Evolutionary conservation across 129 eudicot species (phyloP), one percentile per base, ranked within the genome.

Genomic region (Flaveria trinervia): DNA sequence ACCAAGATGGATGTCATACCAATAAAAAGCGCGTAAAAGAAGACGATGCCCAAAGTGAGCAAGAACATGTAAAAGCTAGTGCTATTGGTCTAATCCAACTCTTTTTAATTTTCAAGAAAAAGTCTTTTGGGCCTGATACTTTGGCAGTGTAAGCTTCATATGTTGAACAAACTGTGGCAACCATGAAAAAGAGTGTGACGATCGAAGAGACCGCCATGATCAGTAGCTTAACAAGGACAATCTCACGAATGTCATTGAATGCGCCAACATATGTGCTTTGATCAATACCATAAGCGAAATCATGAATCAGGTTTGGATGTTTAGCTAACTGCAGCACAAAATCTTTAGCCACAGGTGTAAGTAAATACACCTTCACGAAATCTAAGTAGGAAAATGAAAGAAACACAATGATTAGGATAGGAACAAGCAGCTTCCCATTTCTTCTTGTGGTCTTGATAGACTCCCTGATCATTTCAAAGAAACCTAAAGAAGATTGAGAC

Each of bases 91-190:
- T 52, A 68, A 61, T 77, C 85, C 81, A 84, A 48, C 46, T 73
- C 69, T 46, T 61, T 81, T 13, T 51, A 26, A 77, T 2, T 16
- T 30, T 62, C 60, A 68, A 44, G 51, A 60, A 41, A 43, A 77
- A 23, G 39, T 81, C 88, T 67, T 77, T 77, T 13, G 68, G 59
- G 83, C 49, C 79, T 62, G 77, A 48, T 51, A 81, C 59, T 81
- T 81, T 84, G 26, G 83, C 80, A 2, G 83, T 81, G 74, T 80
- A 61, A 23, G 88, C 80, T 73, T 77, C 83, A 20, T 44, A 84
- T 0, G 85, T 57, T 17, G 88, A 81, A 9, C 69, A 51, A 51
- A 76, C 36, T 7, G 69, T 65, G 44, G 76, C 72, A 39, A 76
- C 59, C 75, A 77, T 76, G 84, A 80, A 80, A 60, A 77, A 43